phyloP scores from a whole-genome alignment of 2,329 filamentous ascomycete species.

The Trichoderma koningii region DNA sequence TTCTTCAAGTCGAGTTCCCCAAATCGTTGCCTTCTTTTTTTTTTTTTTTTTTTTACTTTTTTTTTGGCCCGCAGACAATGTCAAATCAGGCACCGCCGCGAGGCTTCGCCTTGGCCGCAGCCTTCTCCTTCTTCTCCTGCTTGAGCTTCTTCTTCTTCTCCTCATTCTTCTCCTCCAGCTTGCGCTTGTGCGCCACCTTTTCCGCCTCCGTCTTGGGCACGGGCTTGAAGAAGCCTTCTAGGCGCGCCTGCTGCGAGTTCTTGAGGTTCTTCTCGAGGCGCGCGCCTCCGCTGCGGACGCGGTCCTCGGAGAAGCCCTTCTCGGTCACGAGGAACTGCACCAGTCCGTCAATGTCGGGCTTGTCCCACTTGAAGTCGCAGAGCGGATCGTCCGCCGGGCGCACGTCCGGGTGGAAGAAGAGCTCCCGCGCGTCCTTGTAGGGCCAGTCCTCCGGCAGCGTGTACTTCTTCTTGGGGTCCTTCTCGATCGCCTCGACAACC shows the following conservation, averaged over 20 bases:
- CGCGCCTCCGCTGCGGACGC: constrained; percentile 76
- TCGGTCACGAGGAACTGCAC: constrained; percentile 88
- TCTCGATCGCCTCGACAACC: constrained; percentile 77
- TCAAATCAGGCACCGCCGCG: constrained; percentile 51
- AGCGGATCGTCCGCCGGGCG: constrained; percentile 77
- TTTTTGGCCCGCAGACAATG: background rate
- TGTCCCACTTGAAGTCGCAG: constrained; percentile 98
- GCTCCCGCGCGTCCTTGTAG: constrained; percentile 82
- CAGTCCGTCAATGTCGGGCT: constrained; percentile 85
- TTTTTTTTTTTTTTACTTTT: background rate
- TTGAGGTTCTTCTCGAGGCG: constrained; percentile 89
- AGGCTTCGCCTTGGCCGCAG: constrained; percentile 84
- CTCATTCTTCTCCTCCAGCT: constrained; percentile 88
- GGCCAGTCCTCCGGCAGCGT: constrained; percentile 95
- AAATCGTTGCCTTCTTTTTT: background rate
- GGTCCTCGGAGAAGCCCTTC: constrained; percentile 96
- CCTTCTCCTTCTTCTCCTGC: constrained; percentile 93
- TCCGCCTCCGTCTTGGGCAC: constrained; percentile 85
- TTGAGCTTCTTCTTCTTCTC: constrained; percentile 95
- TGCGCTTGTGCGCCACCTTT: constrained; percentile 83
- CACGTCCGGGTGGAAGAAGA: constrained; percentile 92
- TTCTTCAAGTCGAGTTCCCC: background rate
- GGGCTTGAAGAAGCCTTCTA: constrained; percentile 97
- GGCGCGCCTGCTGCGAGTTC: constrained; percentile 81
- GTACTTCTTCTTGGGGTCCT: constrained; percentile 77